phyloP scores from a whole-genome alignment of 352 stramenopile species.

The Globisporangium megalacanthum region DNA sequence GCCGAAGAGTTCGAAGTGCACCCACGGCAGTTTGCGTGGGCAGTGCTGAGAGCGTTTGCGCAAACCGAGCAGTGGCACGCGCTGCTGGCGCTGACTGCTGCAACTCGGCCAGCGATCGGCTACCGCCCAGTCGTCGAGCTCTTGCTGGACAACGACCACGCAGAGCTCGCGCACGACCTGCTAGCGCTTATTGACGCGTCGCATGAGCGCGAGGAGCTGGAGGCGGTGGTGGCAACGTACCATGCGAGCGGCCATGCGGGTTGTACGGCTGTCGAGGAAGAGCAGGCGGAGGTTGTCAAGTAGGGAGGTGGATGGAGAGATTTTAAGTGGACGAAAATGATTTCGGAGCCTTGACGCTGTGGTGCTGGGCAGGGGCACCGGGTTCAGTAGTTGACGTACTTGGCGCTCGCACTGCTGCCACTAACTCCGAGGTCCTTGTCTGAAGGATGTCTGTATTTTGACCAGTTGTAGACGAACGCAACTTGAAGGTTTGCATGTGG shows the following conservation, averaged over 20 bases:
- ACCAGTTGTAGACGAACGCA: background rate
- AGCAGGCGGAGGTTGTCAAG: background rate
- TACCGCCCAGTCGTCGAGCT: conserved; percentile 38
- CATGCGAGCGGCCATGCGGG: conserved; percentile 5
- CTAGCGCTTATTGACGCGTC: conserved; percentile 25
- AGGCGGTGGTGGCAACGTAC: conserved; percentile 20
- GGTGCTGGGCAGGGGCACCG: no score
- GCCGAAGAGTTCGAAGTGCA: conserved; percentile 37
- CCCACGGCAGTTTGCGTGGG: conserved; percentile 55
- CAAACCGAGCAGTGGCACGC: conserved; percentile 46
- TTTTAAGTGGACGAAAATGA: no score
- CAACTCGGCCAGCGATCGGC: conserved; percentile 34
- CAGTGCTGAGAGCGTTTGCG: conserved; percentile 31
- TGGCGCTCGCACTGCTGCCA: no score
- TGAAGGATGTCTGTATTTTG: background rate
- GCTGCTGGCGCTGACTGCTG: conserved; percentile 30
- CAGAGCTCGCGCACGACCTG: conserved; percentile 29
- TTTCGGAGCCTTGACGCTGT: no score
- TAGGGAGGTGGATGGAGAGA: no score
- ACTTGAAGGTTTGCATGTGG: background rate
- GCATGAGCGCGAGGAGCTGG: conserved; percentile 29
- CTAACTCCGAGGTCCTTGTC: background rate
- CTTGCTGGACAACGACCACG: conserved; percentile 37
- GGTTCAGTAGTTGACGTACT: no score
- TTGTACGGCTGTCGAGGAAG: background rate